Conservation (phyloP, 768 basidiomycete genomes). For the Suillus ampliporus region DNA sequence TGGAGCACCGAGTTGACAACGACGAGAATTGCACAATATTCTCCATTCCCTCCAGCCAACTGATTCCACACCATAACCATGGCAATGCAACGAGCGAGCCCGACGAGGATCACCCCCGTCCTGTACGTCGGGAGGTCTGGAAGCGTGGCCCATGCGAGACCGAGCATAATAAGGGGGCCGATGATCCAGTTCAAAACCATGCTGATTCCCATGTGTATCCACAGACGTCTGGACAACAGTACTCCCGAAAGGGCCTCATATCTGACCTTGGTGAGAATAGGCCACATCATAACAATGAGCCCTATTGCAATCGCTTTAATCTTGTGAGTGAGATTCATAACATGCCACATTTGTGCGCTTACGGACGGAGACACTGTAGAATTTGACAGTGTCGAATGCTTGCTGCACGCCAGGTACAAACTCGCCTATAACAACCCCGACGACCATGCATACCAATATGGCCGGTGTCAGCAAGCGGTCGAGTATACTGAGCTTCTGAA, state of each 20-base stretch:
- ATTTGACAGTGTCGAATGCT: conserved; percentile 66
- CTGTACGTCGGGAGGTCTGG: conserved; percentile 80
- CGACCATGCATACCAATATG: conserved; percentile 74
- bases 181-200: conserved; percentile 80
- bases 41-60: conserved; percentile 67
- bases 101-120: conserved; percentile 83
- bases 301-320: conserved; percentile 78
- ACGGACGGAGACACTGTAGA: conserved; percentile 81
- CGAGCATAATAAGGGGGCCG: conserved; percentile 86
- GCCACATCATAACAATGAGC: conserved; percentile 90
- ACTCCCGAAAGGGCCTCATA: conserved; percentile 71
- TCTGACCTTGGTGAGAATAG: conserved; percentile 74
- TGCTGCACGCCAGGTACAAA: conserved; percentile 63
- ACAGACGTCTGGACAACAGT: conserved; percentile 57
- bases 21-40: conserved; percentile 83
- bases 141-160: conserved; percentile 81
- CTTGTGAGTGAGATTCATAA: neutral
- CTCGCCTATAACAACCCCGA: conserved; percentile 77
- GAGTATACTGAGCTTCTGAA: conserved; percentile 50
- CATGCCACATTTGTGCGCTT: conserved; percentile 30
- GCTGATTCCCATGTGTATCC: conserved; percentile 72
- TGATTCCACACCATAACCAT: conserved; percentile 88
- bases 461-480: conserved; percentile 70
- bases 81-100: conserved; percentile 48
- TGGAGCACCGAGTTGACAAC: conserved; percentile 82